Base-by-base conservation (phyloP, 2,329 filamentous ascomycete genomes). In the Cladosporium halotolerans region DNA sequence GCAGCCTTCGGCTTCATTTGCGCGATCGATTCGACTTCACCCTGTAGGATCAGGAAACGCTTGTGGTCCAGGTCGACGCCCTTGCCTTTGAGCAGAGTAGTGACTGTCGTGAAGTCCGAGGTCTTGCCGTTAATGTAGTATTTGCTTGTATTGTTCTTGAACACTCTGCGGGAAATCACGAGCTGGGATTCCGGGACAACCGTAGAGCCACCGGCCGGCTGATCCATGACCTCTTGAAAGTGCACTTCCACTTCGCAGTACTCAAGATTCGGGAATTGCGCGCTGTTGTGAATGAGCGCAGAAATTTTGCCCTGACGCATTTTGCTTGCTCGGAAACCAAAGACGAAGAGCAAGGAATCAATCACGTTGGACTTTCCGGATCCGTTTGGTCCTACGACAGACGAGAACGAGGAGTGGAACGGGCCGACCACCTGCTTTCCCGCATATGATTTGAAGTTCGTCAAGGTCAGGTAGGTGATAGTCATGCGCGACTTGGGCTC, bases 221-320 rank as follows among this genome's bases (percentile, higher is more conserved):
- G 78, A 69, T 99, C 95, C 73, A 95, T 85, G 52, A 99, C 89
- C 71, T 97, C 90, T 61, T 95, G 85, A 67, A 99, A 99, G 68
- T 96, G 89, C 3, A 99, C 95, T 53, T 95, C 88, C 9, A 99
- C 93, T 70, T 99, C 95, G 67, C 93, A 99, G 66, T 85, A 84
- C 45, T 95, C 88, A 16, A 99, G 74, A 63, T 96, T 81, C 0
- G 90, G 90, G 62, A 87, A 83, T 53, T 88, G 82, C 0, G 90
- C 91, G 10, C 93, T 97, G 69, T 97, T 99, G 74, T 99, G 93
- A 61, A 99, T 99, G 45, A 99, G 76, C 3, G 93, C 93, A 1
- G 93, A 99, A 45, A 99, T 90, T 74, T 99, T 99, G 66, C 93
- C 93, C 70, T 99, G 93, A 65, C 93, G 82, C 93, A 99, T 99